phyloP scores from a whole-genome alignment of 805 yeast genomes.

The Wickerhamiella galacta region DNA sequence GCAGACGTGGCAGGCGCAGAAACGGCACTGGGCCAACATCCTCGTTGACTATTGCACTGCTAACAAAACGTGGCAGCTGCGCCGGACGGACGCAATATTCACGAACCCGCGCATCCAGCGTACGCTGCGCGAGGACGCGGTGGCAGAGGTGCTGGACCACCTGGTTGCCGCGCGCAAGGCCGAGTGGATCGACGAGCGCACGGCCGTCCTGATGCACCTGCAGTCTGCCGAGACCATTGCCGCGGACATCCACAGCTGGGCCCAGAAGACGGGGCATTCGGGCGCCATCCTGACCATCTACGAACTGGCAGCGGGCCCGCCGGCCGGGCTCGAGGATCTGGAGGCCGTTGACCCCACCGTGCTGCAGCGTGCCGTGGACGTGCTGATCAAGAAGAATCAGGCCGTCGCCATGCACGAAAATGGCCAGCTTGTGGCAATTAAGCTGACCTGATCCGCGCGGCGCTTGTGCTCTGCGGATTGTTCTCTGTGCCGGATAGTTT shows the following conservation, averaged over 20 bases:
- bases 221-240: conserved; percentile 55
- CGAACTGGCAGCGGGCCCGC: conserved; percentile 55
- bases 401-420: conserved; percentile 57
- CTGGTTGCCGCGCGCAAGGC: conserved; percentile 44
- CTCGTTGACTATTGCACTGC: conserved; percentile 43
- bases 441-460: conserved; percentile 23
- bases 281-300: conserved; percentile 66
- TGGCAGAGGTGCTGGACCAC: conserved; percentile 36
- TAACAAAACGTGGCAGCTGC: conserved; percentile 37
- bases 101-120: conserved; percentile 21
- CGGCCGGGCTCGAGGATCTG: conserved; percentile 51
- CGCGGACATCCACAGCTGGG: conserved; percentile 43
- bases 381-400: conserved; percentile 47
- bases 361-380: conserved; percentile 37
- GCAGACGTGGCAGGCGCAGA: conserved; percentile 59
- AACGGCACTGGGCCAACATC: conserved; percentile 59
- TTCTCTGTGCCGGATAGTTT: too few species aligned
- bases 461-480: too few species aligned
- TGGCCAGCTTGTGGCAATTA: conserved; percentile 58
- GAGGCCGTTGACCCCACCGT: conserved; percentile 42
- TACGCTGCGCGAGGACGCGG: conserved; percentile 36
- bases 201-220: conserved; percentile 40
- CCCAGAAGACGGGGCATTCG: conserved; percentile 62
- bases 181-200: conserved; percentile 30
- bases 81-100: conserved; percentile 18